Evolutionary conservation across 805 yeast genomes (phyloP), one percentile per base, ranked within the genome.

Genomic region (Allodekkera sacchari): DNA sequence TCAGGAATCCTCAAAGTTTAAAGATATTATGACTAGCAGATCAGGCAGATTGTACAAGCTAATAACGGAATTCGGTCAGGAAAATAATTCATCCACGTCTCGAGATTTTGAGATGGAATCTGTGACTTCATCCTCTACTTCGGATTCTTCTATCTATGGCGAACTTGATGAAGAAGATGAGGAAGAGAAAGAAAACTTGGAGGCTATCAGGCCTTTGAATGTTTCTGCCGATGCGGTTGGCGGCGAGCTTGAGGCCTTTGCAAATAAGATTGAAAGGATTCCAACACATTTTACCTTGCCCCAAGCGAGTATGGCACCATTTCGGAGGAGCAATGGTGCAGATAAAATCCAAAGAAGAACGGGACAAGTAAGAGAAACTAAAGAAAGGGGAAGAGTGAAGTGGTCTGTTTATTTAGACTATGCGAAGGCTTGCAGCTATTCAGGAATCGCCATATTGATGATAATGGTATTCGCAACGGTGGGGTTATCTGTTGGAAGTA

Each of bases 261-360:
- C 33, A 6, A 25, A 27, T 6, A 41, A 32, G 25, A 28, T 45
- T 18, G 35, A 35, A 10, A 41, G 48, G 15, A 28, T 34, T 10
- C 20, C 27, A 9, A 36, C 48, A 3, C 48, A 44, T 26, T 32
- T 35, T 6, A 55, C 69, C 13, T 38, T 67, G 6, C 66, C 83
- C 41, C 66, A 77, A 36, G 84, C 88, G 0, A 74, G 83, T 40
- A 45, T 73, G 22, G 83, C 81, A 4, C 67, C 84, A 4, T 71
- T 77, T 47, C 63, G 58, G 23, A 63, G 67, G 41, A 56, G 63
- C 20, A 50, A 59, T 6, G 34, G 54, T 9, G 26, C 34, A n/a
- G 48, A 44, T 18, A 38, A 26, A 11, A 41, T 44, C 9, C 52
- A 52, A 18, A 32, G 43, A 7, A 57, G 50, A 30, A 66, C 74